These are phyloP conservation scores for Dentipellis fragilis DNA, from an alignment of 768 basidiomycete species.

Conservation along the genomic window DNA sequence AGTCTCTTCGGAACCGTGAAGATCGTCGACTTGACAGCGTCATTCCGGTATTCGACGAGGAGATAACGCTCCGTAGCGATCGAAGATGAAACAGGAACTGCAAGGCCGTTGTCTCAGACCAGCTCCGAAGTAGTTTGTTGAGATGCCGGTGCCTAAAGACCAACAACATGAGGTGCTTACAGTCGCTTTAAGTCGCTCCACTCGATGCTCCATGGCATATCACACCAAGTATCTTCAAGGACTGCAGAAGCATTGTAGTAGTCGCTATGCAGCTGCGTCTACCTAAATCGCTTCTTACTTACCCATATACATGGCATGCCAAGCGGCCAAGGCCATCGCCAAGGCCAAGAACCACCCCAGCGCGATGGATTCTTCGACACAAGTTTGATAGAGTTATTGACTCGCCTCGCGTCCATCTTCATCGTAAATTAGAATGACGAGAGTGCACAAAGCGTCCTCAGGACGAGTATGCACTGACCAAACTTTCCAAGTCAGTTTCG, in stretches of 20 bases:
- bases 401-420: background rate
- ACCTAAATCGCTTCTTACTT: background rate
- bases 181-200: background rate
- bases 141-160: background rate
- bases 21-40: no score
- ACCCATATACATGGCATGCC: background rate
- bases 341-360: background rate
- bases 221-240: background rate
- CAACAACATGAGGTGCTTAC: background rate
- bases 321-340: background rate
- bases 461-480: background rate
- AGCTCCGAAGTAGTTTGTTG: background rate
- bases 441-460: background rate
- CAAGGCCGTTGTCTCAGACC: background rate
- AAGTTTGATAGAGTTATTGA: background rate
- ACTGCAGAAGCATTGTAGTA: background rate
- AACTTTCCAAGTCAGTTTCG: background rate
- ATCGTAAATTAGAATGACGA: background rate
- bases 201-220: background rate
- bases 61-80: no score
- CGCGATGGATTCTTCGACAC: background rate
- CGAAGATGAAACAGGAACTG: no score
- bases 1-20: no score
- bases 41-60: no score
- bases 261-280: background rate